Conservation (phyloP, 371 early-diverging fungal genomes). For the Coemansia sp. region DNA sequence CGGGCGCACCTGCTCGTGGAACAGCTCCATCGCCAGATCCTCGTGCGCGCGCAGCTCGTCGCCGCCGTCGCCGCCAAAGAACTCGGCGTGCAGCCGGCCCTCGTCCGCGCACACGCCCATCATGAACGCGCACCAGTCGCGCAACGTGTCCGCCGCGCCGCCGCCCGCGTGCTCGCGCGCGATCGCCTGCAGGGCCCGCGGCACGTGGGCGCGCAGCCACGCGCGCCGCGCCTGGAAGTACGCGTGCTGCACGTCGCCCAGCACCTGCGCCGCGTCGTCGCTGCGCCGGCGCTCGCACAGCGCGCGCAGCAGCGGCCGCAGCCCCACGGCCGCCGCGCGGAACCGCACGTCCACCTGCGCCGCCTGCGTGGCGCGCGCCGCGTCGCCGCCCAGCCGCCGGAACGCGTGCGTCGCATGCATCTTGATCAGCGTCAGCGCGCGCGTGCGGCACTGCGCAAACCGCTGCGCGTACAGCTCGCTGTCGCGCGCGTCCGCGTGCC, state of each 20-base stretch:
- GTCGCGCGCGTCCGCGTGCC: conserved; percentile 73
- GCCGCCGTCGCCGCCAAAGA: conserved; percentile 62
- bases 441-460: conserved; percentile 87
- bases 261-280: conserved; percentile 51
- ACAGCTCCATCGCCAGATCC: conserved; percentile 49
- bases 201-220: conserved; percentile 66
- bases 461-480: conserved; percentile 87
- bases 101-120: conserved; percentile 79
- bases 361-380: conserved; percentile 26
- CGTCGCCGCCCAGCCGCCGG: conserved; percentile 57
- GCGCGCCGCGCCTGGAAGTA: conserved; percentile 73
- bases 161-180: conserved; percentile 24
- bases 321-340: conserved; percentile 61
- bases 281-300: conserved; percentile 61
- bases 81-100: conserved; percentile 69
- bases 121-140: conserved; percentile 66
- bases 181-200: conserved; percentile 62
- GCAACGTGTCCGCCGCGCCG: conserved; percentile 52
- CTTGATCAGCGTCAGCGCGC: conserved; percentile 85
- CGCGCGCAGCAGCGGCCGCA: conserved; percentile 66
- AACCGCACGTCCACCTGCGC: conserved; percentile 73
- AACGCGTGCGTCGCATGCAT: conserved; percentile 76
- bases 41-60: conserved; percentile 19
- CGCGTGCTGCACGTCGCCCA: conserved; percentile 71
- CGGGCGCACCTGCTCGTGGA: conserved; percentile 85